Conservation (phyloP, 1,284 basidiomycete species). For the Papiliotrema flavescens region DNA sequence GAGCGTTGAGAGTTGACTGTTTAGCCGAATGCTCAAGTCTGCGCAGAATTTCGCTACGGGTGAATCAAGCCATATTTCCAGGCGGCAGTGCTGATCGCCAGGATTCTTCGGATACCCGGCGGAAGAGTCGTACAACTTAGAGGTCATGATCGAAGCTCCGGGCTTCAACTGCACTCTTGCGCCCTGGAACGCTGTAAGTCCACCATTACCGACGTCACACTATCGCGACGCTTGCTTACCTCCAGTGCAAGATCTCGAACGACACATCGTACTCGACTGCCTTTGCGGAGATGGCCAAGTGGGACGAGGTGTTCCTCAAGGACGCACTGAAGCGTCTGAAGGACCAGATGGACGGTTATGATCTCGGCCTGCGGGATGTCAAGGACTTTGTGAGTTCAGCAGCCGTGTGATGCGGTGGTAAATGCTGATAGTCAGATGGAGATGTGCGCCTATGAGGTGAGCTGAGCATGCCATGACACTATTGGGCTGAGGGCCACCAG, state of each 20-base stretch:
- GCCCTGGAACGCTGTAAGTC: constrained; percentile 48
- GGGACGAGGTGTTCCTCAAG: constrained; percentile 68
- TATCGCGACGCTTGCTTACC: neutral
- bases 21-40: constrained; percentile 50
- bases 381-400: constrained; percentile 29
- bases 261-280: constrained; percentile 16
- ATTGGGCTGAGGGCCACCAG: neutral
- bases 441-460: constrained; percentile 60
- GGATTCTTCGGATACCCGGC: constrained; percentile 50
- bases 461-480: constrained; percentile 1
- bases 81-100: constrained; percentile 1
- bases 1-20: neutral
- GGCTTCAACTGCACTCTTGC: constrained; percentile 54
- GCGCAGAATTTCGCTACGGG: constrained; percentile 52
- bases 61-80: constrained; percentile 6
- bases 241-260: constrained; percentile 25
- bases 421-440: constrained; percentile 46
- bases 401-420: neutral
- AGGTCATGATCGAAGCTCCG: constrained; percentile 48
- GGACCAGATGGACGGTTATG: constrained; percentile 60
- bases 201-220: too few species aligned
- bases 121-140: constrained; percentile 49
- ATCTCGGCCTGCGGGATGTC: constrained; percentile 66
- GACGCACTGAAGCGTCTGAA: constrained; percentile 64
- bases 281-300: constrained; percentile 48